Conservation (phyloP, 768 basidiomycete species). For the Fistulinella prunicolor region DNA sequence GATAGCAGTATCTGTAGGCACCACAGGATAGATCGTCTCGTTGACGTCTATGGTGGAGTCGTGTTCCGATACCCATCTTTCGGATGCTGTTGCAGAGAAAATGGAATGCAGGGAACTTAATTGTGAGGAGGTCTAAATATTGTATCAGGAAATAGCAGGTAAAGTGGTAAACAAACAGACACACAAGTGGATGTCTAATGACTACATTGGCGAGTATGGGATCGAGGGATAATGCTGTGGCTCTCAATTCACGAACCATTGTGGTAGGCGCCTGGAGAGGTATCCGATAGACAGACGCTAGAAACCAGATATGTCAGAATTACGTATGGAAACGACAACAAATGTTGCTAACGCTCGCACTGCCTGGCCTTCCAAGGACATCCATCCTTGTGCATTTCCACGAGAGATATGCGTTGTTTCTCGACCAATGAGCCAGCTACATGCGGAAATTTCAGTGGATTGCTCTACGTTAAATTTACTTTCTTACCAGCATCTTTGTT, state of each 20-base stretch:
- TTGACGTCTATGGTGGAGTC: slow-evolving; percentile 12
- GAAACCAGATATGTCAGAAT: background rate
- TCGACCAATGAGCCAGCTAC: slow-evolving; percentile 68
- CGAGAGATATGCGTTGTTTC: slow-evolving; percentile 64
- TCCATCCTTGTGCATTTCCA: slow-evolving; percentile 72
- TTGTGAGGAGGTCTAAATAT: slow-evolving; percentile 53
- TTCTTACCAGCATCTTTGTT: slow-evolving; percentile 71
- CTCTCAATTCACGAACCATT: slow-evolving; percentile 60
- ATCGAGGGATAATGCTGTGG: slow-evolving; percentile 51
- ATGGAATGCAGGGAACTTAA: slow-evolving; percentile 49
- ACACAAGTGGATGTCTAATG: slow-evolving; percentile 73
- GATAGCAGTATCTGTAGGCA: slow-evolving; percentile 39
- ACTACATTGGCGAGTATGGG: slow-evolving; percentile 49
- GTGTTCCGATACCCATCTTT: slow-evolving; percentile 29
- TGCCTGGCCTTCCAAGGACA: slow-evolving; percentile 84
- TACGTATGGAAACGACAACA: background rate
- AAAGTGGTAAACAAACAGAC: slow-evolving; percentile 18
- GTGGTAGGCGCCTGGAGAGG: slow-evolving; percentile 64
- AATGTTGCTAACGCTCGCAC: slow-evolving; percentile 60
- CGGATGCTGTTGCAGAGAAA: slow-evolving; percentile 34
- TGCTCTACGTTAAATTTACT: slow-evolving; percentile 23
- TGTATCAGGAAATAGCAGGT: slow-evolving; percentile 7
- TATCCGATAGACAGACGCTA: slow-evolving; percentile 71
- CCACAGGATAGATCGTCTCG: slow-evolving; percentile 6
- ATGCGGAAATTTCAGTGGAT: slow-evolving; percentile 15